phyloP scores from a whole-genome alignment of 2,329 filamentous ascomycete species.

The Leptosphaerulina australis region DNA sequence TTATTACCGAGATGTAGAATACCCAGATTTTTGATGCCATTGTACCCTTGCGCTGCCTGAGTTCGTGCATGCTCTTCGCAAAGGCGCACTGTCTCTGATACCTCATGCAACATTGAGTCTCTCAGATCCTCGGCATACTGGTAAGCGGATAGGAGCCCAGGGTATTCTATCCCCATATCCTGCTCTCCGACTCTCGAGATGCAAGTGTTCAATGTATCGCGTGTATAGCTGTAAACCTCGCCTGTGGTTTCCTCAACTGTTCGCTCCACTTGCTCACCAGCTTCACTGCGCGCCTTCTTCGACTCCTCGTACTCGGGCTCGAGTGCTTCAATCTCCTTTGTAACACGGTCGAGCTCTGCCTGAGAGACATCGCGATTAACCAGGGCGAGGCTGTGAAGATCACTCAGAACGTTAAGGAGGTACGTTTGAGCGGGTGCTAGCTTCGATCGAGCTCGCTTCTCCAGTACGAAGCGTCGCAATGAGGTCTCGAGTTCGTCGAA shows the following conservation, averaged over 20 bases:
- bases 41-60: constrained; percentile 80
- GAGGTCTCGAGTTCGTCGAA: constrained; percentile 91
- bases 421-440: constrained; percentile 95
- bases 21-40: constrained; percentile 85
- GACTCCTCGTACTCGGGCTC: constrained; percentile 86
- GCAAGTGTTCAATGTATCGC: constrained; percentile 73
- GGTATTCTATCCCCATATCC: constrained; percentile 83
- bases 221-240: constrained; percentile 83
- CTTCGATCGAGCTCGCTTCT: constrained; percentile 94
- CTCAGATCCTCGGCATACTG: constrained; percentile 93
- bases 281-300: constrained; percentile 77
- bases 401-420: constrained; percentile 87
- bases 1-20: constrained; percentile 86
- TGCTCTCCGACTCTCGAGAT: constrained; percentile 78
- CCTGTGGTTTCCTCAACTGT: constrained; percentile 85
- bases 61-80: constrained; percentile 87
- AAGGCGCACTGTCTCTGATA: constrained; percentile 74
- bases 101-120: constrained; percentile 86
- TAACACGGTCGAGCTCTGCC: constrained; percentile 82
- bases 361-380: constrained; percentile 89
- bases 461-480: constrained; percentile 87
- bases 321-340: constrained; percentile 77
- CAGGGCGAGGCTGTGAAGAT: constrained; percentile 79
- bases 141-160: constrained; percentile 82
- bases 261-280: constrained; percentile 79